Conservation (phyloP, 805 yeast genomes). For the Ogataea minuta region DNA sequence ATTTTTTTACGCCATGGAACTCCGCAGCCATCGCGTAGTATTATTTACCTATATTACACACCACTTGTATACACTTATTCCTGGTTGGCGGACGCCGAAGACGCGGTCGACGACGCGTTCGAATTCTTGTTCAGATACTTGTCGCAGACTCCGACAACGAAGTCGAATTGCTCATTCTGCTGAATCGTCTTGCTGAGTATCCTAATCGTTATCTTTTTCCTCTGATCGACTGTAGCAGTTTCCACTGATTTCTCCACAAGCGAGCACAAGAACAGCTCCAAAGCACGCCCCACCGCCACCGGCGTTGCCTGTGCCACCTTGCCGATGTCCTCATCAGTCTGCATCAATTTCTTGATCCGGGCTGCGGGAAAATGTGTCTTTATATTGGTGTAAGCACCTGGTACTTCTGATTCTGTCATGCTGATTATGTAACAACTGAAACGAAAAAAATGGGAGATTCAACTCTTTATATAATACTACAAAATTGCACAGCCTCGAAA, state of each 20-base stretch:
- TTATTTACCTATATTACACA: not conserved
- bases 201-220: slow-evolving; percentile 76
- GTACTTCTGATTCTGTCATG: slow-evolving; percentile 19
- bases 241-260: slow-evolving; percentile 80
- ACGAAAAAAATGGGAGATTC: slow-evolving; percentile 5
- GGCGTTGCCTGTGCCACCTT: slow-evolving; percentile 99
- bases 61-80: slow-evolving; percentile 5
- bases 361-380: slow-evolving; percentile 91
- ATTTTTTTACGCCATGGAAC: slow-evolving; percentile 5
- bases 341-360: slow-evolving; percentile 94
- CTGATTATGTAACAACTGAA: slow-evolving; percentile 9
- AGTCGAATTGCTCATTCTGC: slow-evolving; percentile 88
- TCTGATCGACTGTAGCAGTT: slow-evolving; percentile 72
- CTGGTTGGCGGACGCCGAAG: slow-evolving; percentile 10
- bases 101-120: slow-evolving; percentile 7
- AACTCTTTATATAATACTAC: slow-evolving; percentile 9
- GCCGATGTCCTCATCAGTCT: slow-evolving; percentile 96
- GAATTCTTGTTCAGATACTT: slow-evolving; percentile 22
- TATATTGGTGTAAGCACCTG: slow-evolving; percentile 44
- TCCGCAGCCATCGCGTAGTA: slow-evolving; percentile 7
- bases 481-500: slow-evolving; percentile 8
- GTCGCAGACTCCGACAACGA: slow-evolving; percentile 65
- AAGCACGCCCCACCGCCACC: slow-evolving; percentile 92
- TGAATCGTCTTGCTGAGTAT: slow-evolving; percentile 83
- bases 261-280: slow-evolving; percentile 87